Percentiles rank a stretch among this genome's conserved stretches.
Conservation (phyloP, 2,329 filamentous ascomycete species). For the Alternaria sp. region DNA sequence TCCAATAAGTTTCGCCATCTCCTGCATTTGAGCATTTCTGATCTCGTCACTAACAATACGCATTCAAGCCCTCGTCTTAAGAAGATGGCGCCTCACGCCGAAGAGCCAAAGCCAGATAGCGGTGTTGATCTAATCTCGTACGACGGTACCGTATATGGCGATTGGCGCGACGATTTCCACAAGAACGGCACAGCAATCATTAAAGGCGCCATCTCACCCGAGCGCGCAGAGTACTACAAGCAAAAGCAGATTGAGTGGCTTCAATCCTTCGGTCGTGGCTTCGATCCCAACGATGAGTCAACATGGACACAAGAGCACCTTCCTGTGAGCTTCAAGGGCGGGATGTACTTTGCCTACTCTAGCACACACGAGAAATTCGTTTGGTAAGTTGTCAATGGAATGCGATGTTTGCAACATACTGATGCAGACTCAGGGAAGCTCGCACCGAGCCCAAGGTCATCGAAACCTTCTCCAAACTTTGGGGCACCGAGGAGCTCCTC, state of each 20-base stretch:
- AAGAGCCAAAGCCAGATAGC: slow-evolving; percentile 19
- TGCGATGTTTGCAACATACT: neutral
- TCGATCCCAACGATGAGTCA: slow-evolving; percentile 42
- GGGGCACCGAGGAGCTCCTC: neutral
- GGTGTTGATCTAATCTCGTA: slow-evolving; percentile 24
- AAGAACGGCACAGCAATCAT: slow-evolving; percentile 51
- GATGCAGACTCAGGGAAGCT: neutral
- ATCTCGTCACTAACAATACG: neutral
- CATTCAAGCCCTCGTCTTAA: neutral
- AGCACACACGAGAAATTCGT: slow-evolving; percentile 51
- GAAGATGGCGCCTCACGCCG: slow-evolving; percentile 24
- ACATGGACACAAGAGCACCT: slow-evolving; percentile 49
- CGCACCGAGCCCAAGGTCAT: neutral
- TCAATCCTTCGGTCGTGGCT: slow-evolving; percentile 50
- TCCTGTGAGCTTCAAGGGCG: slow-evolving; percentile 51
- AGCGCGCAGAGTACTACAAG: slow-evolving; percentile 50
- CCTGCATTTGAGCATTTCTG: neutral
- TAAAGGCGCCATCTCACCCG: slow-evolving; percentile 48
- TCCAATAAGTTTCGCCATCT: neutral
- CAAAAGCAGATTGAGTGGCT: slow-evolving; percentile 53
- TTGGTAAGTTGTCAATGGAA: slow-evolving; percentile 25
- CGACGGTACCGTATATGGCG: slow-evolving; percentile 17
- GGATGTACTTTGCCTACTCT: slow-evolving; percentile 52
- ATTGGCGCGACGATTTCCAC: slow-evolving; percentile 43
- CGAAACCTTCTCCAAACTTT: neutral